Conservation (phyloP, 768 basidiomycete genomes). For the Pleurotus sapidus region DNA sequence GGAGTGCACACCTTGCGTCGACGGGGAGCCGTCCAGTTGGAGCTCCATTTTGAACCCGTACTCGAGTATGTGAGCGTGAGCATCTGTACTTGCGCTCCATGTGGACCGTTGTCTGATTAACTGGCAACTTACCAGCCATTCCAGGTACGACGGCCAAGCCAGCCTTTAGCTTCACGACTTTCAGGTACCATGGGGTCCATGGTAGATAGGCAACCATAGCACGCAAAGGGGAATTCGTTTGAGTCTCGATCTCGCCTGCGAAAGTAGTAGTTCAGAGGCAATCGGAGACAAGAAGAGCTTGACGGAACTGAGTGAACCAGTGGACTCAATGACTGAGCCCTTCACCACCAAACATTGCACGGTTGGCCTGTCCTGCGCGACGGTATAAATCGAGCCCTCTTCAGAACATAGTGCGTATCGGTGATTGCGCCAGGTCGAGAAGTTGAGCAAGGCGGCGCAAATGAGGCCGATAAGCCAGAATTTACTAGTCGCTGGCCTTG, state of each 20-base stretch:
- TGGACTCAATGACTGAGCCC: slow-evolving; percentile 41
- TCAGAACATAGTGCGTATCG: slow-evolving; percentile 59
- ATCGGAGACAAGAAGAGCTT: neutral
- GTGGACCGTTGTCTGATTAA: neutral
- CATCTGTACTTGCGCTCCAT: slow-evolving; percentile 42
- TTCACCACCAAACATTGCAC: slow-evolving; percentile 64
- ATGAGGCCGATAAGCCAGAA: slow-evolving; percentile 13
- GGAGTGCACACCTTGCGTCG: slow-evolving; percentile 49
- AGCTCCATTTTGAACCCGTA: slow-evolving; percentile 74
- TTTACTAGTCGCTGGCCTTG: neutral
- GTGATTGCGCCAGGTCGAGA: slow-evolving; percentile 7
- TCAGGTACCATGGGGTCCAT: slow-evolving; percentile 7
- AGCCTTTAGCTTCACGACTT: slow-evolving; percentile 13
- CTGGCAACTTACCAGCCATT: slow-evolving; percentile 51
- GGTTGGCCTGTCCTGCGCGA: slow-evolving; percentile 46
- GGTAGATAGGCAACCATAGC: neutral
- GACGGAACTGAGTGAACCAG: slow-evolving; percentile 47
- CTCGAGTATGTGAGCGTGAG: slow-evolving; percentile 75
- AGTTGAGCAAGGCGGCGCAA: slow-evolving; percentile 8
- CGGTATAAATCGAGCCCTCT: slow-evolving; percentile 61
- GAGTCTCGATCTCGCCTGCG: neutral
- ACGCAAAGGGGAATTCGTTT: neutral
- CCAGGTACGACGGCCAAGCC: slow-evolving; percentile 66
- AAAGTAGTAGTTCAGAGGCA: too few relatives aligned
- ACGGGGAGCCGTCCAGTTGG: slow-evolving; percentile 53